These are phyloP conservation scores for Russula earlei DNA, from an alignment of 768 basidiomycete genomes.

Conservation along the genomic window DNA sequence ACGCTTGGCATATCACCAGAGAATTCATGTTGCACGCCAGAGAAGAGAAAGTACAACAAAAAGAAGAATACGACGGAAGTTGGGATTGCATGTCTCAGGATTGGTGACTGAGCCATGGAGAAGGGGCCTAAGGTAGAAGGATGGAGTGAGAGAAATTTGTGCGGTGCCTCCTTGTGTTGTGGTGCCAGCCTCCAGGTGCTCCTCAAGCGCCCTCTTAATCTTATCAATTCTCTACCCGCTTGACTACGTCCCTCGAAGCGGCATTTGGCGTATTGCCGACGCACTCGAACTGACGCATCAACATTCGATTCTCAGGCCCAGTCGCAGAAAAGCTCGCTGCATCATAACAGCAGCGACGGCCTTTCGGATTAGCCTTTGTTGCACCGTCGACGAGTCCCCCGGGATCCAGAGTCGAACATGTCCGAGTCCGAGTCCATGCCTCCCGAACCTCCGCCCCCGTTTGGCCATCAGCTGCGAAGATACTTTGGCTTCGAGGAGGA, in stretches of 20 bases:
- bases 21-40: conserved; percentile 25
- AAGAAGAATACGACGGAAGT: conserved; percentile 33
- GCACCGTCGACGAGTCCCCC: neutral
- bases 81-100: conserved; percentile 24
- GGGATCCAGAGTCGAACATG: too few species aligned
- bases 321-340: too few species aligned
- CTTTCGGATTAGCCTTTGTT: too few species aligned
- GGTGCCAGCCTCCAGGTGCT: neutral
- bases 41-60: conserved; percentile 35
- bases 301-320: too few species aligned
- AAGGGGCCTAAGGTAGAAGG: too few species aligned
- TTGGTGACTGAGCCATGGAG: conserved; percentile 9
- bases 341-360: too few species aligned
- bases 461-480: conserved; percentile 47
- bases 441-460: conserved; percentile 31
- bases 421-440: neutral
- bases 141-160: too few species aligned
- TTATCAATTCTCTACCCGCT: too few species aligned
- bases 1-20: conserved; percentile 14
- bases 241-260: neutral
- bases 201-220: too few species aligned
- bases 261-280: too few species aligned
- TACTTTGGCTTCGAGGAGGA: conserved; percentile 48
- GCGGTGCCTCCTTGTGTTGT: neutral
- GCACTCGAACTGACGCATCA: too few species aligned